phyloP scores from a whole-genome alignment of 1,284 basidiomycete genomes.

The Xanthoconium separans region DNA sequence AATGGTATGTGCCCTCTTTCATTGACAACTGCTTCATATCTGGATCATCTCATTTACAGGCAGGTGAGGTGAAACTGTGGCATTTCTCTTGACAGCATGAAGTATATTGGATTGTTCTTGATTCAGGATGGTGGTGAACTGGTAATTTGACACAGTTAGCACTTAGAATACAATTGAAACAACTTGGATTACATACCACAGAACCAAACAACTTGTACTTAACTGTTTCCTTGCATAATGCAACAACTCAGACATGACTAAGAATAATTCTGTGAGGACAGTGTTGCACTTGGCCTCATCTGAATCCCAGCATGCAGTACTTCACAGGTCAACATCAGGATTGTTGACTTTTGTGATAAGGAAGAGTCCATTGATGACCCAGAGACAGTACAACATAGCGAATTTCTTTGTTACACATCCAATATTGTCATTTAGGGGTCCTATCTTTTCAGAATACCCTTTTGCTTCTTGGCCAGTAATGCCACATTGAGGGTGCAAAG shows the following conservation, averaged over 20 bases:
- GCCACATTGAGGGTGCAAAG: not conserved
- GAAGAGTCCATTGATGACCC: conserved; percentile 1
- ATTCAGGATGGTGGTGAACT: not conserved
- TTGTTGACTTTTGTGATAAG: not conserved
- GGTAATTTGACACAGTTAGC: not conserved
- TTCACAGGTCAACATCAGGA: not conserved
- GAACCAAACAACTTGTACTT: not conserved
- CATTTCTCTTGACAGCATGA: not conserved
- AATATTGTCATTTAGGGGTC: not conserved
- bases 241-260: not conserved
- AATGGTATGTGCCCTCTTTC: not conserved
- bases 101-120: conserved; percentile 8
- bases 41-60: not conserved
- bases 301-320: not conserved
- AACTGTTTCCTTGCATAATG: not conserved
- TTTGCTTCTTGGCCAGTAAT: not conserved
- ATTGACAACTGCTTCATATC: not conserved
- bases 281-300: not conserved
- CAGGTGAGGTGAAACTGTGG: not conserved
- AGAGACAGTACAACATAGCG: not conserved
- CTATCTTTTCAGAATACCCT: not conserved
- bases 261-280: not conserved
- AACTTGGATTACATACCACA: not conserved
- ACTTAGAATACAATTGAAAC: not conserved
- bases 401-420: conserved; percentile 2